These are phyloP conservation scores for Streptanthus diversifolius DNA, from an alignment of 345 rosid species.

Conservation along the genomic window DNA sequence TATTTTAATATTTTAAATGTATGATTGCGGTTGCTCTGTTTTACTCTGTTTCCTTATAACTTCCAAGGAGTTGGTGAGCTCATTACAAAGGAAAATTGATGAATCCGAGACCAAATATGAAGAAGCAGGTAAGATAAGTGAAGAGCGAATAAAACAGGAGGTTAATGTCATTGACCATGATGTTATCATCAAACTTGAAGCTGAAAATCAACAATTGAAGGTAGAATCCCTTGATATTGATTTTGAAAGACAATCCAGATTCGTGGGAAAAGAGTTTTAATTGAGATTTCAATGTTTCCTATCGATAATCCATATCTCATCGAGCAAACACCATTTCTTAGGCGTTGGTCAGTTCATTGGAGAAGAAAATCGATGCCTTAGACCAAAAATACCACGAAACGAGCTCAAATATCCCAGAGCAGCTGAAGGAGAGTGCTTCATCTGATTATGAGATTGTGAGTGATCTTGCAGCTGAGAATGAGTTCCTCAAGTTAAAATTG, in stretches of 20 bases:
- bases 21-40: neutral
- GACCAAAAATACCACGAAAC: conserved; percentile 66
- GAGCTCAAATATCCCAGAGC: conserved; percentile 57
- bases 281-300: neutral
- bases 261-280: neutral
- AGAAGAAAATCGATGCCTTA: conserved; percentile 69
- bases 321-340: conserved; percentile 21
- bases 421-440: conserved; percentile 43
- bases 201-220: conserved; percentile 85
- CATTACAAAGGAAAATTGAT: conserved; percentile 64
- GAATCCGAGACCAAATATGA: conserved; percentile 68
- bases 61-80: conserved; percentile 55
- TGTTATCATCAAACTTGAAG: conserved; percentile 51
- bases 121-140: conserved; percentile 49
- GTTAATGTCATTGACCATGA: conserved; percentile 57
- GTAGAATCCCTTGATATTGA: conserved; percentile 32
- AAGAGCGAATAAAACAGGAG: conserved; percentile 46
- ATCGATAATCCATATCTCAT: neutral
- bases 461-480: conserved; percentile 78
- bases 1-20: neutral
- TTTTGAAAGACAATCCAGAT: neutral
- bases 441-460: conserved; percentile 52
- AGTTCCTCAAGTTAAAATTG: conserved; percentile 64
- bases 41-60: neutral
- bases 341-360: conserved; percentile 65